These are phyloP conservation scores for Noccaea caerulescens DNA, from an alignment of 345 rosid genomes.

Conservation along the genomic window DNA sequence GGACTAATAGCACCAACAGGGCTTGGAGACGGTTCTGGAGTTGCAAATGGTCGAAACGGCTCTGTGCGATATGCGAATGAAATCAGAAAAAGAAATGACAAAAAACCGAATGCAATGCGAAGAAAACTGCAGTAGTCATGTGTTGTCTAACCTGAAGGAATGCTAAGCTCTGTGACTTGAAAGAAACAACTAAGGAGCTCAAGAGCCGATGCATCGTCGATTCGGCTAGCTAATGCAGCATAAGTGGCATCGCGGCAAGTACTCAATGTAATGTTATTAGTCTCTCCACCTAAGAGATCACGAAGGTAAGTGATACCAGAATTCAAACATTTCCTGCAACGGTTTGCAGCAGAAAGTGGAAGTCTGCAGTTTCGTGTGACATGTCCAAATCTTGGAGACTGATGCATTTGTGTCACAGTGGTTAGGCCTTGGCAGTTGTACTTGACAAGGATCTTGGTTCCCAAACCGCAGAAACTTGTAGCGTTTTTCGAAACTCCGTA, in stretches of 20 bases:
- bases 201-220: constrained; percentile 59
- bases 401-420: constrained; percentile 76
- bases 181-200: constrained; percentile 83
- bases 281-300: constrained; percentile 59
- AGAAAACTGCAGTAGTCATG: background rate
- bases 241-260: constrained; percentile 91
- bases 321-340: constrained; percentile 80
- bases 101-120: background rate
- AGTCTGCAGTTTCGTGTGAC: constrained; percentile 67
- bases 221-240: constrained; percentile 72
- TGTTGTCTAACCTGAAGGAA: constrained; percentile 56
- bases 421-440: constrained; percentile 74
- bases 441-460: constrained; percentile 77
- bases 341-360: constrained; percentile 54
- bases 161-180: constrained; percentile 67
- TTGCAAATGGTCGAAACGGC: constrained; percentile 51
- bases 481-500: constrained; percentile 84
- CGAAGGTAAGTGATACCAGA: constrained; percentile 79
- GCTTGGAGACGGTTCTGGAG: constrained; percentile 64
- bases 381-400: constrained; percentile 68
- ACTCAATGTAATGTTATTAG: constrained; percentile 68
- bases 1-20: constrained; percentile 65
- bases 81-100: constrained; percentile 4
- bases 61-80: constrained; percentile 42
- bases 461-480: constrained; percentile 73